Evolutionary conservation across 768 basidiomycete species (phyloP), one percentile per base, ranked within the genome.

Genomic region (Psilocybe tampanensis): DNA sequence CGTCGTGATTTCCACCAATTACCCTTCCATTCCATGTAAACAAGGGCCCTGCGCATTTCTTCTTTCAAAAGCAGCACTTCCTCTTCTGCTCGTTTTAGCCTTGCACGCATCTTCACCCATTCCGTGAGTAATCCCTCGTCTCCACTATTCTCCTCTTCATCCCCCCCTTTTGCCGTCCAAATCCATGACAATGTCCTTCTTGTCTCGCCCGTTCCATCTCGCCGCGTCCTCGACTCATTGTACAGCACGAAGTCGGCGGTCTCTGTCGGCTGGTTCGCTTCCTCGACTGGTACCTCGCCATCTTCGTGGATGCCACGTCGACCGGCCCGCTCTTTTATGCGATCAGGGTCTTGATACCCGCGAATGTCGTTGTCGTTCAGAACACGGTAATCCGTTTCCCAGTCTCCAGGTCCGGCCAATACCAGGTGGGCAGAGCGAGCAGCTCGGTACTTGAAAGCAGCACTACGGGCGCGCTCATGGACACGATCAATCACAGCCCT

Each of bases 11-110:
- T 22, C 47, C 47, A 48, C 47, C 47, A 48, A 17, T 42, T 52
- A 3, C 22, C 34, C 17, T 26, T 52, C 36, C 36, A 52, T 23
- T n/a, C 39, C 19, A 52, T 7, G n/a, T 24, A 52, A 1, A 15
- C 34, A 2, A 52, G 39, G 3, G 19, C n/a, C 15, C 50, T 36
- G 6, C 50, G 36, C 52, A 54, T 54, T 19, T 70, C 67, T 44
- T 70, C 66, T 3, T 19, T 13, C 13, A 70, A 49, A 2, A 67
- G 47, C 3, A 58, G 22, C 18, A 68, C 63, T 33, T 70, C 67
- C 26, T 70, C 68, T 5, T 12, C 43, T 43, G 64, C 64, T 17
- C 49, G 54, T 1, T 26, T 19, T 0, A 50, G 52, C n/a, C 59
- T 47, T 45, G 22, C 56, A 15, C 49, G 26, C n/a, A 62, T 56